Evolutionary conservation across 306 rosid genomes (phyloP), one percentile per base, ranked within the genome.

Genomic region (Macrotyloma uniflorum): DNA sequence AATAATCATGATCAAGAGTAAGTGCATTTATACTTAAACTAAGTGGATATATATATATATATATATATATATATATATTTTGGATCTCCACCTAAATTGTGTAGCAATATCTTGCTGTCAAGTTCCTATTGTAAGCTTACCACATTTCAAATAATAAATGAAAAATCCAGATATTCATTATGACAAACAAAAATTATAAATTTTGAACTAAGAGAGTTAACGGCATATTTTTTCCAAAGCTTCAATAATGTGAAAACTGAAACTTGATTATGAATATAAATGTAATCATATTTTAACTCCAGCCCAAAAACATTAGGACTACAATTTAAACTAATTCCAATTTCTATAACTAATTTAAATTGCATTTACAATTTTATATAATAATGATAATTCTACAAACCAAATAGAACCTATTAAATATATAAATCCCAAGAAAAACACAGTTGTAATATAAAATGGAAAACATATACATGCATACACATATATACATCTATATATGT

Each of bases 251-350:
- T 36, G 18, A 43, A 67, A 38, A 68, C 18, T 54, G 82, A 67
- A 68, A 80, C 22, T 26, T 62, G 12, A 30, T 15, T 4, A 38
- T 8, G 22, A 24, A 79, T 28, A 5, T 14, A 49, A n/a, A 58
- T 26, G 58, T 4, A 43, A 22, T 49, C 26, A 16, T 53, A 36
- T 47, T 50, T 49, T 64, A 76, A 20, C 73, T 49, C 33, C 28
- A 55, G 74, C 61, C 61, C 40, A 72, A 51, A 72, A 50, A 79
- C 68, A 64, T 72, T 51, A 51, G 11, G 53, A 50, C 61, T 49
- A 38, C 23, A 57, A 54, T 13, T 40, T 62, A n/a, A 65, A 65
- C 13, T 18, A 64, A 64, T 64, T 18, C 9, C 8, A 18, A 35
- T 18, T 18, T 18, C 26, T 64, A 16, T 10, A 35, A 64, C 5